Evolutionary conservation across 1,139 yeast species (phyloP), one percentile per base, ranked within the genome.

Genomic region (Taphrina confusa): DNA sequence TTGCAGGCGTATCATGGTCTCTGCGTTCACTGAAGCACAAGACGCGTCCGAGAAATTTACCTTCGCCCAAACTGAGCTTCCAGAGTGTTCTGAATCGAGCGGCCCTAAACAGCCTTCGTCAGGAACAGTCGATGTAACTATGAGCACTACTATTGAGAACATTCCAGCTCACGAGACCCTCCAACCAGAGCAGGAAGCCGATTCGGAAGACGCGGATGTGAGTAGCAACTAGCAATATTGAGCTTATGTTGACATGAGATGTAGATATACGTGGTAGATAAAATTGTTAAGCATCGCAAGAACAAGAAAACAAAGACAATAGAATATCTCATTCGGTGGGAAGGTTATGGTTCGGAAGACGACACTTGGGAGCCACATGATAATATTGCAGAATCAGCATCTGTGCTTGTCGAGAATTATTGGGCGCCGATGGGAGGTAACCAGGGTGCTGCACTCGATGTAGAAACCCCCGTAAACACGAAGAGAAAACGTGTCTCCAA

Each of bases 351-450:
- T 9, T 18, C 36, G 6, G 50, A 27, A 22, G 50, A 45, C 31
- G 50, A 45, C 36, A 45, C 50, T 14, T 45, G 50, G 50, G 50
- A 45, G 14, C 50, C 50, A 12, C 50, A 45, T 18, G 50, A 45
- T 3, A 45, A 45, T 14, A 45, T 45, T 20, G 50, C 50, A 3
- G 50, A 45, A 18, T 45, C 50, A 5, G 50, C 50, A 9, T 27
- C 50, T 16, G 36, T 37, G 12, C 33, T 30, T 12, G 36, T 45
- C n/a, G 50, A 45, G 14, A 28, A 22, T 11, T 45, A 45, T 30
- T 45, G 50, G 50, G 50, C 12, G 20, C 50, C 50, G 12, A 22
- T 20, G 11, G 50, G 50, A 27, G 36, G 50, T 25, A 28, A 45
- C 25, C 25, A 27, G 3, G n/a, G n/a, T n/a, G n/a, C n/a, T n/a